These are phyloP conservation scores for Aureobasidium sp. DNA, from an alignment of 2,329 filamentous ascomycete genomes.

Conservation along the genomic window DNA sequence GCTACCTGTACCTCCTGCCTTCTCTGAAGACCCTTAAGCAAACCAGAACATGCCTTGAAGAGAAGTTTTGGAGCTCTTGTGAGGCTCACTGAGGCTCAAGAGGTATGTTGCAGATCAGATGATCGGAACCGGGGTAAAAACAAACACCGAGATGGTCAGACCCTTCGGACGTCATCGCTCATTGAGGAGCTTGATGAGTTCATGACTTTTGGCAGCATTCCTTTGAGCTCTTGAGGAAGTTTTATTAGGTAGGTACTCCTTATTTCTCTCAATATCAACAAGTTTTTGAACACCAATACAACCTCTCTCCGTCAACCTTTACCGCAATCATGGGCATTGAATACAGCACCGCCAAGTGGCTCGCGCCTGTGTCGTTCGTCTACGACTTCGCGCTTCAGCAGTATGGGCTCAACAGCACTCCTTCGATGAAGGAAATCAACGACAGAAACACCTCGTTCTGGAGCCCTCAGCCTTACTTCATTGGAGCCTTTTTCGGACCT, in stretches of 20 bases:
- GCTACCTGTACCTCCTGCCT: not conserved
- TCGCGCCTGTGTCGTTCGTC: conserved; percentile 48
- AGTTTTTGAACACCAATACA: not conserved
- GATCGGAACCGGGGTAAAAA: not conserved
- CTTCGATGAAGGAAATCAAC: conserved; percentile 55
- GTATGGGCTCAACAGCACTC: conserved; percentile 50
- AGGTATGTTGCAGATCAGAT: not conserved
- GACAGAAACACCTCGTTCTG: conserved; percentile 53
- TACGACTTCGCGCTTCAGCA: conserved; percentile 53
- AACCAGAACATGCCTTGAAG: not conserved
- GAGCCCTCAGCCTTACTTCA: conserved; percentile 52
- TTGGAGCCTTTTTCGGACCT: conserved; percentile 54
- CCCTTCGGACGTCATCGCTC: not conserved
- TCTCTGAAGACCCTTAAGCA: too few relatives aligned
- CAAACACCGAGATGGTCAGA: not conserved
- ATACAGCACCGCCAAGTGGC: conserved; percentile 46
- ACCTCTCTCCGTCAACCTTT: not conserved
- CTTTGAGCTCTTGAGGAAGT: not conserved
- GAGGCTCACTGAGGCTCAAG: not conserved
- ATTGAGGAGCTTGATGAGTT: not conserved
- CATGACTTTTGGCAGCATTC: conserved; percentile 8
- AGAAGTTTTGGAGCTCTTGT: not conserved
- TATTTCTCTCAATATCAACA: not conserved
- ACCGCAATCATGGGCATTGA: conserved; percentile 43
- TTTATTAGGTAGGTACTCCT: not conserved